A percentile compares a stretch with the other conserved stretches of the same genome.
Conservation (phyloP, 2,329 filamentous ascomycete species). For the Biscogniauxia marginata region DNA sequence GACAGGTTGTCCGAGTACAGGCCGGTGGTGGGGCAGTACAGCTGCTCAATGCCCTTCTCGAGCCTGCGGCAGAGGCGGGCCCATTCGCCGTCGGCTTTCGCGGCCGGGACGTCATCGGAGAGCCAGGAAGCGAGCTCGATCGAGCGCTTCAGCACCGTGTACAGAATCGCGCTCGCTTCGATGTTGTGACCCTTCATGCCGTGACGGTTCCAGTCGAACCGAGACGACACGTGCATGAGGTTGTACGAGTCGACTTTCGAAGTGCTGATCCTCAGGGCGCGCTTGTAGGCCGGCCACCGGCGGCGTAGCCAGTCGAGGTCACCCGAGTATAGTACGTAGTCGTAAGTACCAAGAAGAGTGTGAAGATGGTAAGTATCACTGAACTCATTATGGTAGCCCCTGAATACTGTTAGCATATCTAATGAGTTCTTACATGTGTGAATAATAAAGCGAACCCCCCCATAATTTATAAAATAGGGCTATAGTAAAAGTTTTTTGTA, state of each 20-base stretch:
- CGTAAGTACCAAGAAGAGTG: slow-evolving; percentile 54
- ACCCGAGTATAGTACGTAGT: slow-evolving; percentile 53
- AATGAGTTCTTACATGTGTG: slow-evolving; percentile 31
- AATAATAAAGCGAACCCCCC: background rate
- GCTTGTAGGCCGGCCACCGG: slow-evolving; percentile 34
- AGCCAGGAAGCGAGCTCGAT: slow-evolving; percentile 46
- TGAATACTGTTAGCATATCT: slow-evolving; percentile 21
- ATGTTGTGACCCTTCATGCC: slow-evolving; percentile 50
- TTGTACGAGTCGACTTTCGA: slow-evolving; percentile 37
- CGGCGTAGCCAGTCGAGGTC: slow-evolving; percentile 38
- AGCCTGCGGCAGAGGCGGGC: slow-evolving; percentile 11
- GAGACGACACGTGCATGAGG: slow-evolving; percentile 49
- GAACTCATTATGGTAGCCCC: slow-evolving; percentile 15
- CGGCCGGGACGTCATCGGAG: slow-evolving; percentile 27
- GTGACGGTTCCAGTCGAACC: slow-evolving; percentile 51
- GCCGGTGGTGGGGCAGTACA: slow-evolving; percentile 22
- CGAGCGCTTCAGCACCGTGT: slow-evolving; percentile 48
- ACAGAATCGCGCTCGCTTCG: slow-evolving; percentile 52
- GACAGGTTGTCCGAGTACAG: slow-evolving; percentile 16
- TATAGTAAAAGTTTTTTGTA: too few species aligned
- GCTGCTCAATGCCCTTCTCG: slow-evolving; percentile 19
- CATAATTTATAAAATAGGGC: too few species aligned
- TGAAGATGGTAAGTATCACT: slow-evolving; percentile 53
- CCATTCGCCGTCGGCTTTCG: slow-evolving; percentile 15
- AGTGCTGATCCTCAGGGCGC: slow-evolving; percentile 33